Evolutionary conservation across 805 yeast genomes (phyloP), one percentile per base, ranked within the genome.

Genomic region (Spathaspora boniae): DNA sequence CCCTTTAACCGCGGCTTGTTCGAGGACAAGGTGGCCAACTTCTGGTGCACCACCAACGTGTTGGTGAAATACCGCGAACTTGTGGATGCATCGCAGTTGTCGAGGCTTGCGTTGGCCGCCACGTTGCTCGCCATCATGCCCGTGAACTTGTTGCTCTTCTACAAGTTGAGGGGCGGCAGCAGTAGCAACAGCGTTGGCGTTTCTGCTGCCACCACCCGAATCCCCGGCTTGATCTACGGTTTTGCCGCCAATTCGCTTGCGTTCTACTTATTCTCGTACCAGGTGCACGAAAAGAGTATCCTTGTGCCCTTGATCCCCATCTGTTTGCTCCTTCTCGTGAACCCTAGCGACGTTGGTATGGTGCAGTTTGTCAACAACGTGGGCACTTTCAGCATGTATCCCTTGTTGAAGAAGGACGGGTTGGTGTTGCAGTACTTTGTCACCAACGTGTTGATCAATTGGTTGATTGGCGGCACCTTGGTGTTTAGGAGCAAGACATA

Each of bases 11-110:
- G 98, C 53, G 98, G 98, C 0, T 70, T 93, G 6, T 93, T 94
- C 71, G 98, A 93, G 57, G 98, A 93, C 54, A 93, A 93, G 56
- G 98, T 93, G 11, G 96, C 96, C 26, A 93, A 89, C 54, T 83
- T 93, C 51, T 93, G 99, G 99, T 89, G 98, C 58, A 82, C 95
- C n/a, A 67, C 88, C 1, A 93, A 93, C 56, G 67, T 83, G 1
- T 43, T 87, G 8, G 56, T 89, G 53, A 91, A 91, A 55, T 82
- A 86, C 51, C 78, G 75, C 44, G 48, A 60, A 4, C 33, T 70
- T 0, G 82, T 84, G 50, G 54, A 76, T 2, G 67, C 70, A 12
- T 60, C 65, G 9, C 75, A 83, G 47, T 66, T 93, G 29, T 85
- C 86, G 41, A 50, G 65, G 19, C 43, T 76, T 5, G 77, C 93